Percentiles rank a stretch among this genome's conserved stretches.
Evolutionary conservation across 345 rosid species (phyloP).

Genomic region (thale cress (Arabidopsis thaliana)): DNA sequence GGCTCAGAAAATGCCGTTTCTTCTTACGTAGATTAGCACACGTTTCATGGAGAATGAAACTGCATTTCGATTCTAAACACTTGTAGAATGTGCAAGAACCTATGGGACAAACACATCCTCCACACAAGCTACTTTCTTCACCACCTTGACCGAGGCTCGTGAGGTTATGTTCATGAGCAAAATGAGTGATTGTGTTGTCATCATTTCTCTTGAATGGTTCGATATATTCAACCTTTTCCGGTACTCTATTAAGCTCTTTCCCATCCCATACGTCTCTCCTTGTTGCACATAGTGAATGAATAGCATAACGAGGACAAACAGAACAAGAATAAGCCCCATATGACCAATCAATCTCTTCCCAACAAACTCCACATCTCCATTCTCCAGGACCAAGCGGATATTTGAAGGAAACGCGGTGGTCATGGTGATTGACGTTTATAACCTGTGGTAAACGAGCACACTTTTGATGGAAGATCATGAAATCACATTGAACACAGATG

Average conservation of each 20-base stretch:
- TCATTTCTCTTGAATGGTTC: neutral
- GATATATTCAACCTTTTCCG: neutral
- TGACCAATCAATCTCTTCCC: slow-evolving; percentile 7
- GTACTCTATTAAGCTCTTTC: neutral
- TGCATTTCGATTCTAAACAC: neutral
- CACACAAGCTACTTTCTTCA: neutral
- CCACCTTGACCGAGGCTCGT: neutral
- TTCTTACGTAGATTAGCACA: neutral
- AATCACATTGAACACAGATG: no score
- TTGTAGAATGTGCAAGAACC: neutral
- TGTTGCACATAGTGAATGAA: slow-evolving; percentile 3
- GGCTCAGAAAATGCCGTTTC: neutral
- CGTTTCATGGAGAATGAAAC: neutral
- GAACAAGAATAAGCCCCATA: neutral
- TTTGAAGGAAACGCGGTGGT: no score
- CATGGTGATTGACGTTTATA: no score
- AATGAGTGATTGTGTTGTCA: neutral
- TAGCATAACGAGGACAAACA: neutral
- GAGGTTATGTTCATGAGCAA: neutral
- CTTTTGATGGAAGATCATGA: no score
- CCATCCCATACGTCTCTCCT: no score
- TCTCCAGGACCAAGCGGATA: neutral
- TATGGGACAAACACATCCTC: neutral
- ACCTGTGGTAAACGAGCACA: no score
- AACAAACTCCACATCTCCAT: slow-evolving; percentile 3